A percentile compares a stretch with the other conserved stretches of the same genome.
Conservation (phyloP, 106 monocot genomes). For the Iris macrosiphon region DNA sequence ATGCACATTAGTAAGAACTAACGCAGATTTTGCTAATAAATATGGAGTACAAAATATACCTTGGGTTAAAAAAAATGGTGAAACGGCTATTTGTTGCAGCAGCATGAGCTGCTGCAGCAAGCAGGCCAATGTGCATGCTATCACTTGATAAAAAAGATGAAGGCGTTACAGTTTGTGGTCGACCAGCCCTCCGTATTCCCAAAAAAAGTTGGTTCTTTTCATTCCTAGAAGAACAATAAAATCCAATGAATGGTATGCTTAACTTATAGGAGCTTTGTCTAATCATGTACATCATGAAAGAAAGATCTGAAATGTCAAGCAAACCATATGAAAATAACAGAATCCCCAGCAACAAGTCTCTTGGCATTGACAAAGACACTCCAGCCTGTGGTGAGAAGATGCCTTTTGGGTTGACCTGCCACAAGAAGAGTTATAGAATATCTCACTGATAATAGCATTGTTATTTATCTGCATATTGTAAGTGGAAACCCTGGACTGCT, state of each 20-base stretch:
- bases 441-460: too few species aligned
- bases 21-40: too few species aligned
- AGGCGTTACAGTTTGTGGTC: conserved; percentile 28
- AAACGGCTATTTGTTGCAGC: conserved; percentile 30
- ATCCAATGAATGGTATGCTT: too few species aligned
- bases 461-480: too few species aligned
- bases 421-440: not conserved
- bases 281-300: too few species aligned
- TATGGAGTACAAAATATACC: conserved; percentile 8
- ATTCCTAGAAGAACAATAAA: conserved; percentile 12
- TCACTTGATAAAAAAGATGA: conserved; percentile 31
- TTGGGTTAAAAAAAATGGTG: conserved; percentile 29
- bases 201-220: conserved; percentile 24
- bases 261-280: too few species aligned
- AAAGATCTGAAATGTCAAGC: not conserved
- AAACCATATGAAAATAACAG: conserved; percentile 65
- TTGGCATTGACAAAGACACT: conserved; percentile 72
- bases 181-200: conserved; percentile 20
- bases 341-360: conserved; percentile 63
- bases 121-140: conserved; percentile 33
- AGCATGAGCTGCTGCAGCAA: conserved; percentile 35
- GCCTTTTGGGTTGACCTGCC: conserved; percentile 65
- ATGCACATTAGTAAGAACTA: not conserved
- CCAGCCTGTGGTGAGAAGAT: conserved; percentile 78
- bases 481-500: too few species aligned